phyloP scores from a whole-genome alignment of 148 eudicot genomes.

The Cornus controversa region DNA sequence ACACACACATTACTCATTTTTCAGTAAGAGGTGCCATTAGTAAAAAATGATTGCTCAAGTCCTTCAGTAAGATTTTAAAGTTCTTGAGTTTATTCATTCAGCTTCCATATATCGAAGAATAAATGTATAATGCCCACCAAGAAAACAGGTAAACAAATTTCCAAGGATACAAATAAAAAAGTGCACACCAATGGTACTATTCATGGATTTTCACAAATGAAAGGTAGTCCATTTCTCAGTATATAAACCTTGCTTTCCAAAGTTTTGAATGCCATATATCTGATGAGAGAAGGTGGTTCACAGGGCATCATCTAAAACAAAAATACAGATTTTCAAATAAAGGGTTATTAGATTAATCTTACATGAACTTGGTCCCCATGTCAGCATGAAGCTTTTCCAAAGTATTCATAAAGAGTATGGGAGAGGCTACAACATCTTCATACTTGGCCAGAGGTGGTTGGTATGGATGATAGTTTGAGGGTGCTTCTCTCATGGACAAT shows the following conservation, averaged over 20 bases:
- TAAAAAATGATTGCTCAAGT: too few relatives aligned
- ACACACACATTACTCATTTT: too few relatives aligned
- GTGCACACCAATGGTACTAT: too few relatives aligned
- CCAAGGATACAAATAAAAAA: background rate
- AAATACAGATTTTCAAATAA: background rate
- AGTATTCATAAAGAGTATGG: conserved; percentile 63
- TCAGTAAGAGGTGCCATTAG: too few relatives aligned
- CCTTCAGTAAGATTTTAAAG: background rate
- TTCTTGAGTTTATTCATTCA: background rate
- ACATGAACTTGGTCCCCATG: conserved; percentile 95
- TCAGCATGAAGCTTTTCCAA: conserved; percentile 72
- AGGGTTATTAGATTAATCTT: conserved; percentile 7
- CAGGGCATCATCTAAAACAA: background rate
- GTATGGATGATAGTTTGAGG: conserved; percentile 39
- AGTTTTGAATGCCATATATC: too few relatives aligned
- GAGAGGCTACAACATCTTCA: conserved; percentile 58
- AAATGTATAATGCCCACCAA: background rate
- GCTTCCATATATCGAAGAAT: background rate
- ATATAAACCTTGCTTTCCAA: too few relatives aligned
- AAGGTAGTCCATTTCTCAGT: background rate
- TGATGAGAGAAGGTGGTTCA: too few relatives aligned
- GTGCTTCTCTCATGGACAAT: conserved; percentile 17
- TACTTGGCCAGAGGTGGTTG: conserved; percentile 68
- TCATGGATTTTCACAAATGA: background rate
- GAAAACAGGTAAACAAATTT: background rate